phyloP scores from a whole-genome alignment of 352 stramenopile species.

The Pythium aristosporum region DNA sequence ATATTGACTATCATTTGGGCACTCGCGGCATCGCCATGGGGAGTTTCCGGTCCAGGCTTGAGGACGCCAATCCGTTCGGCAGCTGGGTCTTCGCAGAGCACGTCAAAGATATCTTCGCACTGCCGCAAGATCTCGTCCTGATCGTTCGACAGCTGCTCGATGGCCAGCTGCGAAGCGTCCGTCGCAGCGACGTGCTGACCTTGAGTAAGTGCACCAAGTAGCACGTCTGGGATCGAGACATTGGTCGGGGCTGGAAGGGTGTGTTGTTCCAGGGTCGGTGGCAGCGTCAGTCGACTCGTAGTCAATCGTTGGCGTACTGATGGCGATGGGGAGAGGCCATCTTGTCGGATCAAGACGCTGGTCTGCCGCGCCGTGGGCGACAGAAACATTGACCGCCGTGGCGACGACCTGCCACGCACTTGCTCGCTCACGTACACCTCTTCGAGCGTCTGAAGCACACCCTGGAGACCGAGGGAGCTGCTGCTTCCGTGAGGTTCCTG shows the following conservation, averaged over 20 bases:
- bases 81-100: conserved; percentile 46
- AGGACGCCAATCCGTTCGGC: neutral
- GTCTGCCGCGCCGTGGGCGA: conserved; percentile 15
- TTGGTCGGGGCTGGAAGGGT: conserved; percentile 1
- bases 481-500: conserved; percentile 6
- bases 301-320: conserved; percentile 7
- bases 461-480: conserved; percentile 30
- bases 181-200: conserved; percentile 17
- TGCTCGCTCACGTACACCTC: conserved; percentile 65
- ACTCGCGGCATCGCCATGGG: neutral
- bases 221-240: conserved; percentile 46
- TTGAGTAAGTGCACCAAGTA: conserved; percentile 34
- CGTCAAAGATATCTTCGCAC: conserved; percentile 62
- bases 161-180: conserved; percentile 14
- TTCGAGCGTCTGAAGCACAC: conserved; percentile 49
- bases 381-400: conserved; percentile 21
- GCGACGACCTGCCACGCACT: conserved; percentile 30
- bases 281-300: conserved; percentile 3
- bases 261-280: neutral
- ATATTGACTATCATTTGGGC: conserved; percentile 1
- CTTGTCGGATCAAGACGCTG: conserved; percentile 11
- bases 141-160: conserved; percentile 23
- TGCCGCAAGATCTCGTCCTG: conserved; percentile 36
- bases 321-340: neutral
- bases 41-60: neutral